Percentiles rank a stretch among this genome's conserved stretches.
phyloP scores from a whole-genome alignment of 2,329 filamentous ascomycete genomes.

The Rhytidhysteron rufulum region DNA sequence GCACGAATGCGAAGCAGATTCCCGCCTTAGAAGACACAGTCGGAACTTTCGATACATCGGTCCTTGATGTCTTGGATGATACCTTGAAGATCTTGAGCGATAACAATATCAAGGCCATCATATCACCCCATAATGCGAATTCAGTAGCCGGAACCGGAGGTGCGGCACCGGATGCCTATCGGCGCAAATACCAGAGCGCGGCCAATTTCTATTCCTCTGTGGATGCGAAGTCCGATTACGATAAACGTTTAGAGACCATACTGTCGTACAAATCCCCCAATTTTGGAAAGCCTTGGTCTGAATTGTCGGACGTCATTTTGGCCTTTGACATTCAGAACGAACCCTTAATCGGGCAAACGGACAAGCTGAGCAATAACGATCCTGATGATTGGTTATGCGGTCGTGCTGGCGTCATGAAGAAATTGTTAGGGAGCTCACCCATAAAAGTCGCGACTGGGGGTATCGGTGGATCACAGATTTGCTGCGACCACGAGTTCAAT shows the following conservation, averaged over 20 bases:
- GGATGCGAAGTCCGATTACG: conserved; percentile 7
- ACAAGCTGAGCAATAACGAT: conserved; percentile 6
- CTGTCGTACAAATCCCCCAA: conserved; percentile 7
- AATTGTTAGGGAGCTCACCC: conserved; percentile 2
- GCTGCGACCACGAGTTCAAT: conserved; percentile 10
- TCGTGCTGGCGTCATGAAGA: conserved; percentile 3
- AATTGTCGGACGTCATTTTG: conserved; percentile 8
- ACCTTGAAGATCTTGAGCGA: conserved; percentile 21
- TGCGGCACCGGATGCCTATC: conserved; percentile 7
- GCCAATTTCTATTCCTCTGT: conserved; percentile 6
- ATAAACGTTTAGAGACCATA: conserved; percentile 6
- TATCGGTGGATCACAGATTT: conserved; percentile 9
- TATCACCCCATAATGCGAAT: conserved; percentile 30
- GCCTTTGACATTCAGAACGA: conserved; percentile 11
- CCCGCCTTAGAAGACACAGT: conserved; percentile 18
- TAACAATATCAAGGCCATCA: conserved; percentile 29
- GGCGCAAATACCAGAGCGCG: conserved; percentile 4
- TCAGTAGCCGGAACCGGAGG: conserved; percentile 5
- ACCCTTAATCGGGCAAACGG: conserved; percentile 6
- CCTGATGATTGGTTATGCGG: conserved; percentile 12
- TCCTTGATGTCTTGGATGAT: conserved; percentile 26
- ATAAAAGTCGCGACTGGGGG: conserved; percentile 12
- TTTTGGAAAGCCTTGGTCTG: conserved; percentile 9
- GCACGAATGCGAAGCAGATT: conserved; percentile 13
- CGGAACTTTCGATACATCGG: conserved; percentile 20